These are phyloP conservation scores for Cutaneotrichosporon daszewskae DNA, from an alignment of 1,284 basidiomycete genomes.

Conservation along the genomic window DNA sequence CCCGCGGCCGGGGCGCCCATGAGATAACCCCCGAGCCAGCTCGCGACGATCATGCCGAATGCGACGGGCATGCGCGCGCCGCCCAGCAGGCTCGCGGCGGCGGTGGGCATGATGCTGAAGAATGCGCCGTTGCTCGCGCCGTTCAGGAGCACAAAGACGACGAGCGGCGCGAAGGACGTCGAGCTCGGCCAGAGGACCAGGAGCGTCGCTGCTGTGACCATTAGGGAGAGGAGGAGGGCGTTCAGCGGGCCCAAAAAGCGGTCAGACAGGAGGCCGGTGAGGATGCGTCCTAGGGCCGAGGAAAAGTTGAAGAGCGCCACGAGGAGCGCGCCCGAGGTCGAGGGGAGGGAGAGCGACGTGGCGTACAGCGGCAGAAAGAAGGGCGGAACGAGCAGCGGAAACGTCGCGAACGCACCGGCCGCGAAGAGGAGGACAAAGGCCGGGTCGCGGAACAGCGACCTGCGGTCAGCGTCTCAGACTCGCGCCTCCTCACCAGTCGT, in stretches of 20 bases:
- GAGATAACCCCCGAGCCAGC: conserved; percentile 26
- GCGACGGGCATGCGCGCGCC: conserved; percentile 19
- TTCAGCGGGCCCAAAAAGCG: conserved; percentile 10
- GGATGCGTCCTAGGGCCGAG: conserved; percentile 24
- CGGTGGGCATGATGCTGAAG: conserved; percentile 30
- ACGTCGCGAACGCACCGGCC: conserved; percentile 35
- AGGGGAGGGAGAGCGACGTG: conserved; percentile 25
- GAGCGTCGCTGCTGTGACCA: conserved; percentile 16
- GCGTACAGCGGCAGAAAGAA: conserved; percentile 45
- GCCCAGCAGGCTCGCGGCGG: conserved; percentile 19
- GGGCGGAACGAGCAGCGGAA: conserved; percentile 43
- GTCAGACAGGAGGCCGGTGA: conserved; percentile 25
- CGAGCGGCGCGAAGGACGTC: conserved; percentile 19
- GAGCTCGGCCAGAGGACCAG: conserved; percentile 24
- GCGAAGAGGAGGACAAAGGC: conserved; percentile 36
- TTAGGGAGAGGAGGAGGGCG: conserved; percentile 8
- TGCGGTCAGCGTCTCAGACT: conserved; percentile 11
- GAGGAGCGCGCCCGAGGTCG: conserved; percentile 28
- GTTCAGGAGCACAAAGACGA: conserved; percentile 26
- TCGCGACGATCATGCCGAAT: conserved; percentile 27
- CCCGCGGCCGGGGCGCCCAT: conserved; percentile 29
- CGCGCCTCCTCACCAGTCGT: not conserved
- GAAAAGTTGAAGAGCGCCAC: conserved; percentile 29
- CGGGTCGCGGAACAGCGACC: conserved; percentile 28
- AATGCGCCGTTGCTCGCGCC: conserved; percentile 26